Base-by-base conservation (phyloP, 2,329 filamentous ascomycete species). In the Nigrospora osmanthi region DNA sequence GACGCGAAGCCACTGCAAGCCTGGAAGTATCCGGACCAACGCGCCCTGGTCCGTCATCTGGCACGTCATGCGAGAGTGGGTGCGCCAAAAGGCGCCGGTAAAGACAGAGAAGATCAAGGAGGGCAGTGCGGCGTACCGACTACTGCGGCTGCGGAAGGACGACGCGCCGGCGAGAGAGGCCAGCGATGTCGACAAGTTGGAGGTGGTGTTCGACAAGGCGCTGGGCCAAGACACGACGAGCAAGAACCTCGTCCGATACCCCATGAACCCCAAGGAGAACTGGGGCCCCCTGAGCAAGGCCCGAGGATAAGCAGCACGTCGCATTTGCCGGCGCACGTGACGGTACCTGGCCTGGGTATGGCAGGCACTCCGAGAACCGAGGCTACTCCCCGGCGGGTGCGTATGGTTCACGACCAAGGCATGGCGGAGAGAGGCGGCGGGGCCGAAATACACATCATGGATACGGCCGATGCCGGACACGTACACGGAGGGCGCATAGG, bases 51-150 rank as follows among this genome's bases (percentile, higher is more conserved):
- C 73, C 5, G 82, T 88, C 0, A 78, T 98, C 40, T 97, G 93
- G 90, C 86, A 94, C 60, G 72, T 97, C 28, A 93, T 97, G 80
- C 78, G 87, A 23, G 89, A 95, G 65, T 98, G 89, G 89, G 80
- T 87, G 13, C 78, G 84, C 19, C 89, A 95, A 60, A 86, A 84
- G 56, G 75, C 79, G 0, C 89, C 90, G 0, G 73, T 95, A 47
- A 94, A 87, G 59, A 78, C 83, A 33, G 78, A 78, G 1, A 80
- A 80, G 16, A 72, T 95, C 45, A 85, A 80, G 55, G 73, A 81
- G 35, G 76, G 76, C n/a, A 87, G 76, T 42, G 71, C 89, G 1
- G 88, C 87, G 1, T 87, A 80, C 59, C 79, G 71, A 41, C 82
- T 97, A 37, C 71, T 91, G 61, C 72, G 63, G 43, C 60, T 67